phyloP scores from a whole-genome alignment of 2,329 filamentous ascomycete genomes.

The Fusarium bulbicola region DNA sequence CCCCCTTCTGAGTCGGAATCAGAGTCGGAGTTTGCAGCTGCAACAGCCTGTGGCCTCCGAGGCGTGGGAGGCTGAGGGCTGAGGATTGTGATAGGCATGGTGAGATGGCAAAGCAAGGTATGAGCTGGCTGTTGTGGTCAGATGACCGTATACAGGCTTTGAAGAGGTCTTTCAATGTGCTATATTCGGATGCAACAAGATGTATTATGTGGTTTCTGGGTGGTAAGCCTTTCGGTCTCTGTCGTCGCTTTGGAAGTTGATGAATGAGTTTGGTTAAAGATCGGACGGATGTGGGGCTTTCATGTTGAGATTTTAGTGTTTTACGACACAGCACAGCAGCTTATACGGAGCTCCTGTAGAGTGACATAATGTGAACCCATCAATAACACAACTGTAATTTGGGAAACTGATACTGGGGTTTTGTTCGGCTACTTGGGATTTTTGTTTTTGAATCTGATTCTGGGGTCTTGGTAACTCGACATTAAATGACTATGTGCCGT shows the following conservation, averaged over 20 bases:
- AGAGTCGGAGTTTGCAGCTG: slow-evolving; percentile 48
- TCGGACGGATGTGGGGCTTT: slow-evolving; percentile 45
- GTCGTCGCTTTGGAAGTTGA: slow-evolving; percentile 5
- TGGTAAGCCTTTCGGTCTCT: slow-evolving; percentile 1
- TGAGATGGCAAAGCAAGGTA: slow-evolving; percentile 25
- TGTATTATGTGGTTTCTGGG: not conserved
- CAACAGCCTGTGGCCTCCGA: slow-evolving; percentile 28
- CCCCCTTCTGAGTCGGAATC: slow-evolving; percentile 58
- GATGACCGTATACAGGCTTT: not conserved
- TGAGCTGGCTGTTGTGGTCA: not conserved
- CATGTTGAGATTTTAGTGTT: slow-evolving; percentile 42
- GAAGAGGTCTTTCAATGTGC: not conserved
- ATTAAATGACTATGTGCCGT: not conserved
- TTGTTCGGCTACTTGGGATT: not conserved
- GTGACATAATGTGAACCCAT: not conserved
- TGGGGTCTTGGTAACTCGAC: not conserved
- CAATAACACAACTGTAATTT: not conserved
- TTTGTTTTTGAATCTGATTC: too few species aligned
- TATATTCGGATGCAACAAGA: not conserved
- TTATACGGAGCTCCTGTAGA: not conserved
- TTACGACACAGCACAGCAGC: not conserved
- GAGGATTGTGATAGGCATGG: slow-evolving; percentile 61
- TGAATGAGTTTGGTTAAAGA: slow-evolving; percentile 37
- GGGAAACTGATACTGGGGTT: not conserved
- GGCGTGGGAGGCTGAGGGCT: slow-evolving; percentile 50